phyloP scores from a whole-genome alignment of 179 eudicot genomes.

The Patellifolia procumbens region DNA sequence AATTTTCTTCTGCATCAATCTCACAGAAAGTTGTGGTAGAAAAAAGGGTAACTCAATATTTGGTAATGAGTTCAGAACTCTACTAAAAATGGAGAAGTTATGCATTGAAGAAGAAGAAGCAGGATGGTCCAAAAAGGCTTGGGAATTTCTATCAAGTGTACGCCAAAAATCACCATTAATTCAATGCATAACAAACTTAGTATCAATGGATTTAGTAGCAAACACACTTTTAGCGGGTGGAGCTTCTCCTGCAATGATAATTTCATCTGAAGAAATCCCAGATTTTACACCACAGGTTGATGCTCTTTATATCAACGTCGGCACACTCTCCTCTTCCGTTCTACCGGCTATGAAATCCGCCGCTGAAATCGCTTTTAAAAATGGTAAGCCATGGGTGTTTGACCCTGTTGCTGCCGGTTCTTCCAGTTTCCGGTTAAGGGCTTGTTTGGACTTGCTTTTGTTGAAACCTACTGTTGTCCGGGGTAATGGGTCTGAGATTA shows the following conservation, averaged over 20 bases:
- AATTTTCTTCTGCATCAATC: too few relatives aligned
- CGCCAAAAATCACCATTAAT: slow-evolving; percentile 51
- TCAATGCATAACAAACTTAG: slow-evolving; percentile 90
- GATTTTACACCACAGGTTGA: slow-evolving; percentile 70
- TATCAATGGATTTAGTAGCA: slow-evolving; percentile 88
- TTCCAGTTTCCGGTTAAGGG: slow-evolving; percentile 64
- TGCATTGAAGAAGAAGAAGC: background rate
- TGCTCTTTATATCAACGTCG: slow-evolving; percentile 67
- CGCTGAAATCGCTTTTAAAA: slow-evolving; percentile 42
- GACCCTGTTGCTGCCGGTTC: slow-evolving; percentile 92
- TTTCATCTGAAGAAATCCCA: slow-evolving; percentile 53
- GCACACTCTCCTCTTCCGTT: slow-evolving; percentile 64
- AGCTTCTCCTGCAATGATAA: slow-evolving; percentile 87
- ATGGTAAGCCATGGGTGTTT: slow-evolving; percentile 74
- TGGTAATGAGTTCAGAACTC: too few relatives aligned
- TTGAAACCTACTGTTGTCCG: slow-evolving; percentile 72
- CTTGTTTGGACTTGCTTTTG: slow-evolving; percentile 69
- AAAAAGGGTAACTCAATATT: too few relatives aligned
- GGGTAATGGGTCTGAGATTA: slow-evolving; percentile 88
- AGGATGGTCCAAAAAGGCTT: slow-evolving; percentile 43
- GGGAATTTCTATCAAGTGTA: slow-evolving; percentile 43
- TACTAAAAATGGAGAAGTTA: background rate
- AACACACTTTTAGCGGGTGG: slow-evolving; percentile 76
- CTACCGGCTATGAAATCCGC: slow-evolving; percentile 81
- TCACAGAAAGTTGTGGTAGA: too few relatives aligned